phyloP scores from a whole-genome alignment of 2,329 filamentous ascomycete species.

The Polytolypa hystricis region DNA sequence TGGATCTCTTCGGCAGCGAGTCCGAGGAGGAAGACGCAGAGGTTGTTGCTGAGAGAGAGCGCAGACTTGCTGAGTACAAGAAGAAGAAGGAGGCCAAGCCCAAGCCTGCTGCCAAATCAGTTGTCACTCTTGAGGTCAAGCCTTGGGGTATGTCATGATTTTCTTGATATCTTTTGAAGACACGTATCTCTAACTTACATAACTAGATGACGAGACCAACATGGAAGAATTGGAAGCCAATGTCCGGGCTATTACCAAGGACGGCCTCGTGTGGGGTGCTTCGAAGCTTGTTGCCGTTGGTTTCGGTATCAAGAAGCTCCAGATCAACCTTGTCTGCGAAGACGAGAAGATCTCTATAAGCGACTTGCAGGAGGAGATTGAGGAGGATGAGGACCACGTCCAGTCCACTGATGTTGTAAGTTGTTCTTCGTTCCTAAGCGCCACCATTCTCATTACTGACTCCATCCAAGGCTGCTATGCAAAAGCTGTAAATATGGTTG shows the following conservation, averaged over 20 bases:
- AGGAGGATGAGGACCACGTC: conserved; percentile 83
- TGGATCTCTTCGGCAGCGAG: conserved; percentile 88
- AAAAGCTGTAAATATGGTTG: conserved; percentile 67
- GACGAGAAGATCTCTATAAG: conserved; percentile 87
- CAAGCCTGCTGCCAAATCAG: conserved; percentile 88
- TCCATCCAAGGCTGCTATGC: conserved; percentile 67
- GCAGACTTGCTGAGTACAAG: conserved; percentile 84
- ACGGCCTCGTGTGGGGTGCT: conserved; percentile 91
- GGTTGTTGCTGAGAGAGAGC: conserved; percentile 71
- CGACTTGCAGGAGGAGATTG: conserved; percentile 79
- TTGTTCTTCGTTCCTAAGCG: conserved; percentile 12
- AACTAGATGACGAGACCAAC: conserved; percentile 77
- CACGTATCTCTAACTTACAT: conserved; percentile 2
- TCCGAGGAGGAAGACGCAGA: conserved; percentile 91
- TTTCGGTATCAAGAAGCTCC: conserved; percentile 98
- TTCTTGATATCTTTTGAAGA: background rate
- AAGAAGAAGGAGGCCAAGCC: conserved; percentile 93
- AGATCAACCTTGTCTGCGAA: conserved; percentile 96
- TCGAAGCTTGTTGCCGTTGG: conserved; percentile 83
- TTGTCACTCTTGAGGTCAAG: conserved; percentile 94
- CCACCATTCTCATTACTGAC: too few relatives aligned
- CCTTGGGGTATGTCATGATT: conserved; percentile 71
- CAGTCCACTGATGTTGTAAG: conserved; percentile 80
- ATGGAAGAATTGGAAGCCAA: conserved; percentile 69
- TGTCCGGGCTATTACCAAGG: conserved; percentile 76